Conservation (phyloP, 495 filamentous ascomycete genomes). For the Pyrenopolyporus hunteri region DNA sequence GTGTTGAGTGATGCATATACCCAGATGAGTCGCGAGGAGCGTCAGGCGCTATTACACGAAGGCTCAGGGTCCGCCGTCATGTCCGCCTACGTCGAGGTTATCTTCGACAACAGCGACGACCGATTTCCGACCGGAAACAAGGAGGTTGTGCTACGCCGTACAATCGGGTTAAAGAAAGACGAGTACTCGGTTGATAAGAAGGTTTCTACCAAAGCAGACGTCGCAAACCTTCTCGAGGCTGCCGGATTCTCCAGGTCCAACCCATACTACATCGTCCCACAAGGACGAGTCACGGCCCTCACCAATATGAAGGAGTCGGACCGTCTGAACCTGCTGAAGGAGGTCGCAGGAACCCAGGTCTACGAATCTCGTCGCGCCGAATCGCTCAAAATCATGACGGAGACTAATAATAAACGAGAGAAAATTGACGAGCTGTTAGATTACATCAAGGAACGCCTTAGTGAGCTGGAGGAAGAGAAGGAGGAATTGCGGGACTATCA, state of each 20-base stretch:
- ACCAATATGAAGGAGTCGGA: slow-evolving; percentile 99
- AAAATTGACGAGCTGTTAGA: slow-evolving; percentile 94
- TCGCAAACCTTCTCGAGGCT: slow-evolving; percentile 93
- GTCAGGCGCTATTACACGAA: slow-evolving; percentile 93
- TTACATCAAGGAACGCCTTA: slow-evolving; percentile 87
- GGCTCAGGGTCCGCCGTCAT: slow-evolving; percentile 96
- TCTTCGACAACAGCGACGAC: slow-evolving; percentile 97
- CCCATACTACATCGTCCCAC: slow-evolving; percentile 98
- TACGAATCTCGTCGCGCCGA: slow-evolving; percentile 91
- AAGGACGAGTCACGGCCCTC: slow-evolving; percentile 91
- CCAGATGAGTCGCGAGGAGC: slow-evolving; percentile 94
- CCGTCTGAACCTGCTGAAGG: slow-evolving; percentile 86
- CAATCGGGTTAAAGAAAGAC: slow-evolving; percentile 97
- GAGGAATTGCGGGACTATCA: slow-evolving; percentile 91
- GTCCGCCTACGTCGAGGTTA: slow-evolving; percentile 98
- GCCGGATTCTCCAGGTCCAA: slow-evolving; percentile 97
- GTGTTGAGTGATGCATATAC: slow-evolving; percentile 98
- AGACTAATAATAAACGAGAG: slow-evolving; percentile 89
- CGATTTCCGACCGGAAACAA: slow-evolving; percentile 93
- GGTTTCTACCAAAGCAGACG: slow-evolving; percentile 92
- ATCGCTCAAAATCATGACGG: slow-evolving; percentile 94
- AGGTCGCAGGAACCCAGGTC: slow-evolving; percentile 95
- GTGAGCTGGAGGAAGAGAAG: slow-evolving; percentile 94
- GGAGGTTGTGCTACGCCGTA: slow-evolving; percentile 87
- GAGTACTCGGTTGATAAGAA: slow-evolving; percentile 97